phyloP scores from a whole-genome alignment of 1,139 yeast species.

The Yamadazyma conglobata region DNA sequence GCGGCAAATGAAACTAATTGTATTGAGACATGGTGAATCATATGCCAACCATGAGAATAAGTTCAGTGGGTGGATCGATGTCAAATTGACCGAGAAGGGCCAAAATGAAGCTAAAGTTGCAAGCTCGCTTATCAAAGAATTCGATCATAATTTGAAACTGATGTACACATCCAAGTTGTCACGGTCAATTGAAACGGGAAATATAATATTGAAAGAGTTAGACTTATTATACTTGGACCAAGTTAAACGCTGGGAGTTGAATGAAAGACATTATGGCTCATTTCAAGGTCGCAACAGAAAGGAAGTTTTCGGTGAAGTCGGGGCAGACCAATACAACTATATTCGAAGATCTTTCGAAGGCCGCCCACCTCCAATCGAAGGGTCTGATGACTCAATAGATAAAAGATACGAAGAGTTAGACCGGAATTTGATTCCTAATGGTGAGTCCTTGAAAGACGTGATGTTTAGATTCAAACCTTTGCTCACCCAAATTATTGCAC shows the following conservation, averaged over 20 bases:
- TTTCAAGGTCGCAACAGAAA: constrained; percentile 69
- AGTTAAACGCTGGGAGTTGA: constrained; percentile 62
- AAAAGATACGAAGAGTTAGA: constrained; percentile 39
- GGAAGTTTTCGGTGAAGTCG: constrained; percentile 49
- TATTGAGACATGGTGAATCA: constrained; percentile 74
- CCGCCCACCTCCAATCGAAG: constrained; percentile 53
- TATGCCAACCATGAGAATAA: constrained; percentile 66
- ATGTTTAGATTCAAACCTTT: constrained; percentile 59
- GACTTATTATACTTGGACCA: constrained; percentile 47
- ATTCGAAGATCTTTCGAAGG: constrained; percentile 69
- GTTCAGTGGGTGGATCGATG: constrained; percentile 86
- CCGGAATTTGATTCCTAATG: constrained; percentile 43
- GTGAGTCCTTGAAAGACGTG: constrained; percentile 70
- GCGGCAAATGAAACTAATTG: constrained; percentile 41
- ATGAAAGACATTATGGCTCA: constrained; percentile 76
- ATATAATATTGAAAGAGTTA: constrained; percentile 50
- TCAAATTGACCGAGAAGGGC: constrained; percentile 60
- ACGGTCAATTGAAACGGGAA: constrained; percentile 65
- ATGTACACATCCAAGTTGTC: constrained; percentile 64
- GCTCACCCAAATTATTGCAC: constrained; percentile 39
- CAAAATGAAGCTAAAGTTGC: constrained; percentile 58
- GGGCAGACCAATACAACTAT: constrained; percentile 54
- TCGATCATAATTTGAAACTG: constrained; percentile 26
- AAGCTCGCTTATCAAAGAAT: constrained; percentile 44
- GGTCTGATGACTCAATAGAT: constrained; percentile 40